These are phyloP conservation scores for Saccharomyces hybrid DNA, from an alignment of 1,139 yeast species.

Conservation along the genomic window DNA sequence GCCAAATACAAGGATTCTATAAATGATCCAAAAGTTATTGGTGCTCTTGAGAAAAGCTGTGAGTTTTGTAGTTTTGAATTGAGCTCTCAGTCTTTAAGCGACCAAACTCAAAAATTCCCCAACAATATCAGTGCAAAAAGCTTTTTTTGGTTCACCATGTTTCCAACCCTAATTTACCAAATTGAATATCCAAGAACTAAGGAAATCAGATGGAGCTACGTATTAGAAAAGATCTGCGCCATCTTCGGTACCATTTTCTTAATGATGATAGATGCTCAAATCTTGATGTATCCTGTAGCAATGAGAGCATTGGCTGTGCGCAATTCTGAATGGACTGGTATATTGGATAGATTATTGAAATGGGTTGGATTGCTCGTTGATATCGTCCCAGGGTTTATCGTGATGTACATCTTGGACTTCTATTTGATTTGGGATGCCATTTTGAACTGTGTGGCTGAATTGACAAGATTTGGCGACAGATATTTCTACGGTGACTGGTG, in stretches of 20 bases:
- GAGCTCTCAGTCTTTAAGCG: constrained; percentile 37
- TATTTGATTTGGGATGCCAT: constrained; percentile 94
- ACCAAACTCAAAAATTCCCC: constrained; percentile 47
- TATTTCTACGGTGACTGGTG: constrained; percentile 97
- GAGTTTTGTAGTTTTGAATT: constrained; percentile 61
- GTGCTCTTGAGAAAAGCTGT: constrained; percentile 41
- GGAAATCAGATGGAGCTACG: constrained; percentile 60
- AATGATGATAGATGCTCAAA: constrained; percentile 78
- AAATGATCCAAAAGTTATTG: constrained; percentile 23
- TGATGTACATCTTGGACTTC: constrained; percentile 71
- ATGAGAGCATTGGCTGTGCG: constrained; percentile 49
- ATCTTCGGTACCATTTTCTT: constrained; percentile 79
- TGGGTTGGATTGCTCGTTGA: constrained; percentile 65
- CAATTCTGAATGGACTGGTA: constrained; percentile 35
- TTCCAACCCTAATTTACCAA: constrained; percentile 82
- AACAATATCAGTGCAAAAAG: constrained; percentile 56
- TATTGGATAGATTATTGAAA: constrained; percentile 37
- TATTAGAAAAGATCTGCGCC: constrained; percentile 64
- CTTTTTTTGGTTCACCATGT: constrained; percentile 75
- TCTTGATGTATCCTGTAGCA: constrained; percentile 69
- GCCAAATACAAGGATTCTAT: constrained; percentile 21
- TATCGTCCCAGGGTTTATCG: constrained; percentile 68
- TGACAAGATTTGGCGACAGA: constrained; percentile 79
- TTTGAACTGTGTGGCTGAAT: constrained; percentile 79
- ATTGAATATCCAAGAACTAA: constrained; percentile 73